Conservation (phyloP, 164 flowering plant species). For the Umbellularia californica region DNA sequence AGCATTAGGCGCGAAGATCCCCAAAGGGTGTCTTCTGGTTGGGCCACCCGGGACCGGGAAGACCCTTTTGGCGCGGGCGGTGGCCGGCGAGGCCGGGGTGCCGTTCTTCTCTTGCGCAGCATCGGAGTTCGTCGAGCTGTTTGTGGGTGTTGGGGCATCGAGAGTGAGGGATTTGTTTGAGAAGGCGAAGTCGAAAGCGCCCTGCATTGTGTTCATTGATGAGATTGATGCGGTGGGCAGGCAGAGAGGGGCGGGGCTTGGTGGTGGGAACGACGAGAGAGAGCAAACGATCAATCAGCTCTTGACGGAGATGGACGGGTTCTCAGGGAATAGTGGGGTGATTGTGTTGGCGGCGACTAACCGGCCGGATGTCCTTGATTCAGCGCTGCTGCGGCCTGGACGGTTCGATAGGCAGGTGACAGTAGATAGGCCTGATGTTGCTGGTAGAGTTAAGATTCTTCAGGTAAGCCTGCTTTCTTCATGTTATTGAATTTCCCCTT, state of each 20-base stretch:
- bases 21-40: slow-evolving; percentile 90
- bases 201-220: slow-evolving; percentile 96
- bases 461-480: slow-evolving; percentile 41
- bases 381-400: slow-evolving; percentile 95
- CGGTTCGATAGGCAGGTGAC: slow-evolving; percentile 95
- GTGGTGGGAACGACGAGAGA: slow-evolving; percentile 97
- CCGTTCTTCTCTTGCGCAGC: slow-evolving; percentile 95
- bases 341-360: slow-evolving; percentile 93
- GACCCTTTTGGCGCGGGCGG: slow-evolving; percentile 88
- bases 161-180: slow-evolving; percentile 94
- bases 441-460: slow-evolving; percentile 89
- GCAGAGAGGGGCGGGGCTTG: slow-evolving; percentile 93
- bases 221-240: slow-evolving; percentile 99
- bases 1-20: slow-evolving; percentile 88
- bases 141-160: slow-evolving; percentile 97
- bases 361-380: slow-evolving; percentile 91
- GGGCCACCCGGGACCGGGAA: slow-evolving; percentile 98
- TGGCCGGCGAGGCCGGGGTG: slow-evolving; percentile 89
- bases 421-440: slow-evolving; percentile 93
- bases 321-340: slow-evolving; percentile 84
- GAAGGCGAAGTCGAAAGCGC: slow-evolving; percentile 91
- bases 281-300: slow-evolving; percentile 97
- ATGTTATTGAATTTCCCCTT: neutral
- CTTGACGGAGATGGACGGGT: slow-evolving; percentile 96
- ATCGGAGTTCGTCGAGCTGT: slow-evolving; percentile 90